These are phyloP conservation scores for Sphenostylis stenocarpa DNA, from an alignment of 306 rosid species.

Conservation along the genomic window DNA sequence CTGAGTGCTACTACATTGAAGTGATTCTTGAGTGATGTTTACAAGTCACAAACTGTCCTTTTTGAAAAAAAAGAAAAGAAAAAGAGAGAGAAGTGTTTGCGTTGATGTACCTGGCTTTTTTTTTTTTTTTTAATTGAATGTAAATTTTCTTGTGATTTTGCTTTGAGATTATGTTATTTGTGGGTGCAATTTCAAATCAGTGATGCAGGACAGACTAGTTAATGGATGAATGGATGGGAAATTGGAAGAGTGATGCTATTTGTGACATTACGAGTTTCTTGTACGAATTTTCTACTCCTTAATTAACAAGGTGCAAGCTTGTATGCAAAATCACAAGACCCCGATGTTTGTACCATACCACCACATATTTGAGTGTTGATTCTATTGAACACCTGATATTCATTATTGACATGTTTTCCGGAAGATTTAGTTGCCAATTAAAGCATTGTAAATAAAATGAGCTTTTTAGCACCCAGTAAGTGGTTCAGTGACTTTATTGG, in stretches of 20 bases:
- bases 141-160: background rate
- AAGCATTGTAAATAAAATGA: background rate
- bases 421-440: background rate
- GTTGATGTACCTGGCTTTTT: background rate
- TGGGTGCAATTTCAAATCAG: background rate
- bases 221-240: background rate
- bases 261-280: background rate
- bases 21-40: conserved; percentile 31
- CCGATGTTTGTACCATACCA: background rate
- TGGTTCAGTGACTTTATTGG: background rate
- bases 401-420: background rate
- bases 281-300: background rate
- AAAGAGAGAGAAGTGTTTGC: conserved; percentile 11
- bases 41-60: conserved; percentile 17
- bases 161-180: background rate
- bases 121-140: background rate
- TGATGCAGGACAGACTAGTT: no score
- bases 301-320: background rate
- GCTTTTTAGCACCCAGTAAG: background rate
- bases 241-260: background rate
- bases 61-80: background rate
- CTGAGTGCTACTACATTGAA: conserved; percentile 26
- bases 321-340: background rate
- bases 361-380: background rate
- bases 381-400: background rate